A percentile compares a stretch with the other conserved stretches of the same genome.
Conservation (phyloP, 2,329 filamentous ascomycete species). For the Zymoseptoria tritici region DNA sequence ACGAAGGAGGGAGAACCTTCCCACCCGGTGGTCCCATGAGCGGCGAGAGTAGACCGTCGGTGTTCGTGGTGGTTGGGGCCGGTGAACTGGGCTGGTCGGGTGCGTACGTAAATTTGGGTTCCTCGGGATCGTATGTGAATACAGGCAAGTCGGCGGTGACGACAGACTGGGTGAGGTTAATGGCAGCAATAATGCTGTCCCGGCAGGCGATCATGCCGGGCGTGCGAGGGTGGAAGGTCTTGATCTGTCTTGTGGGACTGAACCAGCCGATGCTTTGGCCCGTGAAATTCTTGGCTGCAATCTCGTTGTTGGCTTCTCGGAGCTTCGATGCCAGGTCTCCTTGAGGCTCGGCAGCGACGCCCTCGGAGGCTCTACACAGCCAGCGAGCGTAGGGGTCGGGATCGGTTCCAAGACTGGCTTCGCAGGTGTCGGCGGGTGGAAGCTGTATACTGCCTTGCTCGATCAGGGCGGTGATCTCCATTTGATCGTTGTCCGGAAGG, state of each 20-base stretch:
- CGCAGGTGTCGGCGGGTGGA: neutral
- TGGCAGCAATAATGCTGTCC: conserved; percentile 2
- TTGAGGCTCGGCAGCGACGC: too few species aligned
- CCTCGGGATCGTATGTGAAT: too few species aligned
- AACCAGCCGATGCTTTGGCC: conserved; percentile 1
- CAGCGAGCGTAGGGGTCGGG: neutral
- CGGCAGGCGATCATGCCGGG: conserved; percentile 3
- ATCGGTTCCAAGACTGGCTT: neutral
- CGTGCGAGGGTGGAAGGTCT: conserved; percentile 2
- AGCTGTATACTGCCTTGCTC: neutral
- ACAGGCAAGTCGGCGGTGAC: too few species aligned
- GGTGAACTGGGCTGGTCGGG: too few species aligned
- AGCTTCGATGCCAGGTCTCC: neutral
- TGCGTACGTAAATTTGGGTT: too few species aligned
- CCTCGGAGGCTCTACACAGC: neutral
- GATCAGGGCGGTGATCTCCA: too few species aligned
- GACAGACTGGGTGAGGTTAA: neutral
- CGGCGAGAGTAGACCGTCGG: too few species aligned
- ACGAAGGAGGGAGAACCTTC: too few species aligned
- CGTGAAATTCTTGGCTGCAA: neutral
- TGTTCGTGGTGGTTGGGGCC: too few species aligned
- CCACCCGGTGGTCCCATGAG: too few species aligned
- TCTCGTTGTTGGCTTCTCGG: conserved; percentile 1
- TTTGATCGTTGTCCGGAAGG: too few species aligned
- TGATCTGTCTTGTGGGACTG: neutral